Percentiles rank a stretch among this genome's conserved stretches.
phyloP scores from a whole-genome alignment of 176 grass and related monocot genomes.

The Cenchrus purpureus region DNA sequence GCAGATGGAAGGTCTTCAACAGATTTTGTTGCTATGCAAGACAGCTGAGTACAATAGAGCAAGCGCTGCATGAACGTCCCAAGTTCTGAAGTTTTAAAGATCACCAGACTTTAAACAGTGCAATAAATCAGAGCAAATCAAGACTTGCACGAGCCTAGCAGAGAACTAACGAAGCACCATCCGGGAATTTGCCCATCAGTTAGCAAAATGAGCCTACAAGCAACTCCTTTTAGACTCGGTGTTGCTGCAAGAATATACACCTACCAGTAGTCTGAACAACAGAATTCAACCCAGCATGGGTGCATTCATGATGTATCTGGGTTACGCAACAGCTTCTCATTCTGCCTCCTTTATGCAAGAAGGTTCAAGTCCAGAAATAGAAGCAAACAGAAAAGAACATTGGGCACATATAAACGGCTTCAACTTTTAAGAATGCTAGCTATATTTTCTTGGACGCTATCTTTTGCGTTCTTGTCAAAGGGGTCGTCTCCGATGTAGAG shows the following conservation, averaged over 20 bases:
- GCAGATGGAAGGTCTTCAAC: neutral
- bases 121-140: neutral
- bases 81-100: neutral
- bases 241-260: neutral
- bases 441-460: slow-evolving; percentile 65
- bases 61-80: neutral
- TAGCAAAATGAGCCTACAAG: neutral
- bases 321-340: neutral
- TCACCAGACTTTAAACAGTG: neutral
- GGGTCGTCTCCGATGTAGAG: slow-evolving; percentile 92
- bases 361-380: neutral
- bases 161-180: neutral
- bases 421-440: slow-evolving; percentile 52
- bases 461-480: slow-evolving; percentile 78
- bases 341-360: neutral
- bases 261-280: neutral
- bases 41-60: neutral
- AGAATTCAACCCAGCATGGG: neutral
- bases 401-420: neutral
- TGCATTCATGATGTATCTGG: neutral
- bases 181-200: neutral
- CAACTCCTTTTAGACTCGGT: neutral
- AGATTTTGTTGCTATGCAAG: no score
- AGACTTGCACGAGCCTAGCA: neutral
- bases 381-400: neutral